Base-by-base conservation (phyloP, 1,284 basidiomycete species). In the Fomitopsis pinicola region DNA sequence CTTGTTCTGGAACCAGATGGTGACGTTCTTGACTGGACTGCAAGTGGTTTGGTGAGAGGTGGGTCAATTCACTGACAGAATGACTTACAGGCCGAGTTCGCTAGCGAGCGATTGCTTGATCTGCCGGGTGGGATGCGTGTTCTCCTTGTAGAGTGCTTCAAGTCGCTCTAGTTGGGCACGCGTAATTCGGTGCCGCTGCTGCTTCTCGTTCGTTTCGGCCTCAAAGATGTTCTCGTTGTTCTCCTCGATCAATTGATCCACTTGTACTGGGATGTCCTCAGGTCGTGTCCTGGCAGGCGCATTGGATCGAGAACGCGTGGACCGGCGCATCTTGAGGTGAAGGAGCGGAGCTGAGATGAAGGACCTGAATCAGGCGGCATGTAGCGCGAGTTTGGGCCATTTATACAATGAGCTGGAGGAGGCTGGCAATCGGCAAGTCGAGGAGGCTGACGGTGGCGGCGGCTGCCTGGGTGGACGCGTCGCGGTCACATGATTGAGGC, bases 31-130 rank as follows among this genome's bases (percentile, higher is more conserved):
- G 57, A 64, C 54, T 15, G 66, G 63, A 68, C 72, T 73, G 36
- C 15, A 33, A 44, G 26, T 46, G 22, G 12, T 15, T 44, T 54
- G 7, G 63, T 57, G 14, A 50, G 17, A 5, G 12, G 17, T 33
- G 7, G 28, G 8, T 38, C 1, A 2, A n/a, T 7, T 26, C 9
- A 26, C 10, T 12, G 44, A 40, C 6, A 17, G 1, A 4, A 55
- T 5, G 17, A 71, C 79, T 67, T 71, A 80, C 80, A 80, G 75
- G 38, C 69, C 71, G 50, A 78, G 60, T 59, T 78, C 76, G 55
- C 65, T 62, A 4, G 73, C 78, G 44, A 80, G 69, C 0, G 70
- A 68, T 58, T 72, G 73, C 65, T 81, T 81, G 65, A 72, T 68
- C 59, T 73, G 68, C 30, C 75, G 72, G 35, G 71, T 74, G 0